phyloP scores from a whole-genome alignment of 2,329 filamentous ascomycete genomes.

The Trichoderma afroharzianum region DNA sequence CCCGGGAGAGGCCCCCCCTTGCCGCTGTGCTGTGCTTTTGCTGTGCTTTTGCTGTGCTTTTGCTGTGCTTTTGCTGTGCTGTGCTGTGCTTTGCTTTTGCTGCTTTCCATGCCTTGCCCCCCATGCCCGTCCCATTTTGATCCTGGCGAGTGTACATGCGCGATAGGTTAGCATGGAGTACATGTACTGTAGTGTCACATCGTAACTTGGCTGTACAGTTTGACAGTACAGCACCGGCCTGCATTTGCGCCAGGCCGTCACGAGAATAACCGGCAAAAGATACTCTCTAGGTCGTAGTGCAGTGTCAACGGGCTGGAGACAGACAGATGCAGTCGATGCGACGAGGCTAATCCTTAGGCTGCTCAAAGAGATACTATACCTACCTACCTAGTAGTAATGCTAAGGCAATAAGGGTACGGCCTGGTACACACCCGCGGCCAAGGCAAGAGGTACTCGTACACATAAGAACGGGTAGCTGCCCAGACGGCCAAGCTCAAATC shows the following conservation, averaged over 20 bases:
- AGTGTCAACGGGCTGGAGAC: background rate
- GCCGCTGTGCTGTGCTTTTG: background rate
- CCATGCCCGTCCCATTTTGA: background rate
- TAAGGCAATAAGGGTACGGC: background rate
- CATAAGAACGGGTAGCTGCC: background rate
- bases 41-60: background rate
- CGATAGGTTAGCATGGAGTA: background rate
- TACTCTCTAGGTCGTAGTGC: background rate
- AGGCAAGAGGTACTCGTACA: background rate
- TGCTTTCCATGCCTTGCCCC: background rate
- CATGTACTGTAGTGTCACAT: background rate
- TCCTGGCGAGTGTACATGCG: background rate
- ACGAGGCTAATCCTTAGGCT: background rate
- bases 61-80: background rate
- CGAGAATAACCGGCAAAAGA: background rate
- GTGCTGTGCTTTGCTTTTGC: background rate
- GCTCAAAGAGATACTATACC: background rate
- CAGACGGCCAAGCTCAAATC: background rate
- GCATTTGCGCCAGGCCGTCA: background rate
- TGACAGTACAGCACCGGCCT: background rate
- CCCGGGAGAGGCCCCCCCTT: background rate
- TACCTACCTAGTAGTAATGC: too few species aligned
- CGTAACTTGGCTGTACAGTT: background rate
- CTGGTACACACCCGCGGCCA: background rate
- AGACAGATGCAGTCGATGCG: background rate